phyloP scores from a whole-genome alignment of 2,329 filamentous ascomycete genomes.

The Trichoderma koningiopsis region DNA sequence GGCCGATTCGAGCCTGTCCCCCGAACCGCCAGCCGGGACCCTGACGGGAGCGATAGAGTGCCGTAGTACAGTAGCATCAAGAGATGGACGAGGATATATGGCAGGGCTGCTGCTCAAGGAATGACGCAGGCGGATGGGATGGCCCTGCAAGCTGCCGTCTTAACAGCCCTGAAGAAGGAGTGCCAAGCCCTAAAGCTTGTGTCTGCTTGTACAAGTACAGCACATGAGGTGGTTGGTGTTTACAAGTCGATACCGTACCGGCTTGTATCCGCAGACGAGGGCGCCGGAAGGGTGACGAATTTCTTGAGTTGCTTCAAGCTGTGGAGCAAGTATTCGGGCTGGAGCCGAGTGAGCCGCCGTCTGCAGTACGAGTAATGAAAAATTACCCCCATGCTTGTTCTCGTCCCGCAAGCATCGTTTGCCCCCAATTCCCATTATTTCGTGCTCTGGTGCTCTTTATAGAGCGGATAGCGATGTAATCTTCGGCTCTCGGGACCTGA shows the following conservation, averaged over 20 bases:
- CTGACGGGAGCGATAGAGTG: slow-evolving; percentile 24
- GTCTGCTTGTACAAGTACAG: slow-evolving; percentile 13
- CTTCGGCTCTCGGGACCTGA: slow-evolving; percentile 3
- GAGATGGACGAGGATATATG: not conserved
- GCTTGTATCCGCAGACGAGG: slow-evolving; percentile 39
- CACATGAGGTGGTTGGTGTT: slow-evolving; percentile 31
- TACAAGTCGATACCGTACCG: slow-evolving; percentile 31
- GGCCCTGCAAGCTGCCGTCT: slow-evolving; percentile 35
- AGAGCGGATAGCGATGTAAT: not conserved
- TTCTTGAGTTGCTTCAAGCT: slow-evolving; percentile 23
- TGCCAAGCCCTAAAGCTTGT: slow-evolving; percentile 29
- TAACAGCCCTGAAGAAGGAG: slow-evolving; percentile 15
- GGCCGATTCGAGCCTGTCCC: slow-evolving; percentile 36
- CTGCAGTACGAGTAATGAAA: slow-evolving; percentile 20
- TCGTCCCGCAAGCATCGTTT: slow-evolving; percentile 9
- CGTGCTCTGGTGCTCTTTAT: not conserved
- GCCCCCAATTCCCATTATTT: not conserved
- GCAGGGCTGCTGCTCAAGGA: slow-evolving; percentile 3
- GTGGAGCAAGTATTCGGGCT: slow-evolving; percentile 40
- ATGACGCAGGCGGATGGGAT: slow-evolving; percentile 8
- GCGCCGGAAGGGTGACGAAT: slow-evolving; percentile 39
- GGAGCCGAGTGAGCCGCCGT: slow-evolving; percentile 44
- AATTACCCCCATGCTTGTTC: slow-evolving; percentile 14
- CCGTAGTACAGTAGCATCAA: slow-evolving; percentile 25
- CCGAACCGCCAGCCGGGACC: slow-evolving; percentile 34